A percentile compares a stretch with the other conserved stretches of the same genome.
These are phyloP conservation scores for Corymbia calophylla DNA, from an alignment of 441 rosid species.

Conservation along the genomic window DNA sequence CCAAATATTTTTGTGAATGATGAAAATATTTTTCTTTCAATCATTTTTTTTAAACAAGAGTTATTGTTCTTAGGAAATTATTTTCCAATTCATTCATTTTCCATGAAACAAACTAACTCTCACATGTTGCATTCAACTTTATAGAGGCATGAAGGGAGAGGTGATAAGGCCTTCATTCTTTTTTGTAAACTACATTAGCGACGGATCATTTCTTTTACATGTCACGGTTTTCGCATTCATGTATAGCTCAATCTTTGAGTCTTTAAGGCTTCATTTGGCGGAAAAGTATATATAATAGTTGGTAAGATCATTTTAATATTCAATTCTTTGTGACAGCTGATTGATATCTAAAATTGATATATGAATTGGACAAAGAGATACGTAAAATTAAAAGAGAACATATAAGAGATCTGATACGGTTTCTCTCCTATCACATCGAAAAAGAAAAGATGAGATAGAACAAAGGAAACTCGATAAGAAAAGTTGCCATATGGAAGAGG, in stretches of 20 bases:
- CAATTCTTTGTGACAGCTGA: neutral
- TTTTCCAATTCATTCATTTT: no score
- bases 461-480: neutral
- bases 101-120: fast-evolving
- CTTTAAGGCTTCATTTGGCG: neutral
- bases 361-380: neutral
- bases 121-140: no score
- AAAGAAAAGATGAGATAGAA: neutral
- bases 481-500: neutral
- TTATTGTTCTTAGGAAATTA: fast-evolving
- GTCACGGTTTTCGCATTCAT: neutral
- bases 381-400: neutral
- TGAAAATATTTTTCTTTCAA: neutral
- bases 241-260: neutral
- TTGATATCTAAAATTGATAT: neutral
- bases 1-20: no score
- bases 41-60: no score
- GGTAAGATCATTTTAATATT: neutral
- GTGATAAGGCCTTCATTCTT: neutral
- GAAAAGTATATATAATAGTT: neutral
- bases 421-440: neutral
- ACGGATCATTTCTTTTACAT: neutral
- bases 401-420: neutral
- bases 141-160: neutral
- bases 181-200: neutral